Conservation (phyloP, 2,329 filamentous ascomycete genomes). For the Cryphonectria naterciae region DNA sequence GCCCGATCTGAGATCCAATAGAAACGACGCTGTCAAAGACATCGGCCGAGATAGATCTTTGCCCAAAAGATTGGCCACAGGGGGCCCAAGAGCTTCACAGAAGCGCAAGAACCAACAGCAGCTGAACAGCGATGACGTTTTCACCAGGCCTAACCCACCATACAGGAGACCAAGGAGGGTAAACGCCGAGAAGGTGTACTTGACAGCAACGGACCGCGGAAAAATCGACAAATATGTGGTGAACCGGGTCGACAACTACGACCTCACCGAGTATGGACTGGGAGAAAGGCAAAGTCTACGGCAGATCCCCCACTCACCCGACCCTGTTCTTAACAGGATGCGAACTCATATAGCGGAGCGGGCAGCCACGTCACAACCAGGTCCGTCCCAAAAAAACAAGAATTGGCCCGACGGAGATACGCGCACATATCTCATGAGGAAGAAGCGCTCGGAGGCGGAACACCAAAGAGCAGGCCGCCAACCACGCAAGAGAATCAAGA, state of each 20-base stretch:
- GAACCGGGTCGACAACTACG: neutral
- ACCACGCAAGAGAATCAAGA: slow-evolving; percentile 32
- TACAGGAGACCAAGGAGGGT: slow-evolving; percentile 19
- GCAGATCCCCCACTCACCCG: neutral
- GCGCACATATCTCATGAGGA: slow-evolving; percentile 31
- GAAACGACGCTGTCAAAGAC: neutral
- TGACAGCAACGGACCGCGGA: neutral
- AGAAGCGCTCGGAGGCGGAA: slow-evolving; percentile 30
- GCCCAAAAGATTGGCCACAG: slow-evolving; percentile 12
- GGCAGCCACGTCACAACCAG: neutral
- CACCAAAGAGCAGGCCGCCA: slow-evolving; percentile 24
- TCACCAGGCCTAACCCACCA: slow-evolving; percentile 13
- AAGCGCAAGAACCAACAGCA: slow-evolving; percentile 7
- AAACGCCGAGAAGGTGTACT: slow-evolving; percentile 12
- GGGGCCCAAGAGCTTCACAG: neutral
- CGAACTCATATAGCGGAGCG: neutral
- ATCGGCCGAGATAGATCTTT: slow-evolving; percentile 8
- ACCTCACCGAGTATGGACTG: neutral
- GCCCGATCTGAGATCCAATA: slow-evolving; percentile 5
- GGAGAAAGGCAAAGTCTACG: neutral
- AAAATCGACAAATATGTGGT: neutral
- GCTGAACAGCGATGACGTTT: slow-evolving; percentile 16
- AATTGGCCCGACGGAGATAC: slow-evolving; percentile 20
- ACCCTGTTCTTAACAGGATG: neutral
- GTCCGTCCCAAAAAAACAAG: neutral